A percentile compares a stretch with the other conserved stretches of the same genome.
Evolutionary conservation across 108 stramenopile species (phyloP).

Genomic region (Conticribra weissflogii): DNA sequence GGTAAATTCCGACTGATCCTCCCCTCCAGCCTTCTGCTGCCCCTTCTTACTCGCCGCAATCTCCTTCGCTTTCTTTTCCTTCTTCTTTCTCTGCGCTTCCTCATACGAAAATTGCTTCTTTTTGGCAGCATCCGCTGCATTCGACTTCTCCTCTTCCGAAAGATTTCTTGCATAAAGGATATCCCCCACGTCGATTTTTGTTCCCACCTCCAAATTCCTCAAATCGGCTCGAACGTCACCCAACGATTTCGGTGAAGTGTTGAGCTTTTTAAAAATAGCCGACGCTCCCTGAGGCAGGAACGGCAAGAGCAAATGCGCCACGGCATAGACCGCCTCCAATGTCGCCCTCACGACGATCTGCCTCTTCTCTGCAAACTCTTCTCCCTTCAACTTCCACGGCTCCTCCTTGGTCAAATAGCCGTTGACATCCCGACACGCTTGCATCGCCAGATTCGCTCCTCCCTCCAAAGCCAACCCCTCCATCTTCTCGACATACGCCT

Average conservation of each 20-base stretch:
- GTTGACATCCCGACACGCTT: constrained; percentile 89
- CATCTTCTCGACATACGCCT: constrained; percentile 74
- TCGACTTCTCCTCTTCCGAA: constrained; percentile 73
- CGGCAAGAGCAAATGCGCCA: constrained; percentile 91
- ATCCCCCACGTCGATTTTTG: constrained; percentile 71
- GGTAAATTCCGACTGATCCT: constrained; percentile 82
- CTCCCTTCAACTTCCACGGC: constrained; percentile 96
- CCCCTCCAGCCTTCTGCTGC: constrained; percentile 35
- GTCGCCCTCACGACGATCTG: constrained; percentile 87
- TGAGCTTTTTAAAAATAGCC: constrained; percentile 90
- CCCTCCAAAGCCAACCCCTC: constrained; percentile 75
- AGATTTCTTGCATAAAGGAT: constrained; percentile 74
- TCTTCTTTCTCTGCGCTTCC: constrained; percentile 77
- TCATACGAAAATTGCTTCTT: constrained; percentile 81
- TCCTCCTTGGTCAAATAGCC: constrained; percentile 93
- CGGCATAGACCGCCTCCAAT: constrained; percentile 93
- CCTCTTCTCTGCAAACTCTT: constrained; percentile 78
- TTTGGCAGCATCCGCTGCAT: constrained; percentile 55
- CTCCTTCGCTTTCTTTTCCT: constrained; percentile 83
- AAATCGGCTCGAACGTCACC: constrained; percentile 56
- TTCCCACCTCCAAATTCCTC: constrained; percentile 72
- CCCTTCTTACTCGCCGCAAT: constrained; percentile 61
- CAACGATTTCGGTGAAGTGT: constrained; percentile 68
- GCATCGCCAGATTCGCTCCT: constrained; percentile 76
- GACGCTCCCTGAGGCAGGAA: constrained; percentile 88